Evolutionary conservation across 768 basidiomycete genomes (phyloP), one percentile per base, ranked within the genome.

Genomic region (Boletus speciosus): DNA sequence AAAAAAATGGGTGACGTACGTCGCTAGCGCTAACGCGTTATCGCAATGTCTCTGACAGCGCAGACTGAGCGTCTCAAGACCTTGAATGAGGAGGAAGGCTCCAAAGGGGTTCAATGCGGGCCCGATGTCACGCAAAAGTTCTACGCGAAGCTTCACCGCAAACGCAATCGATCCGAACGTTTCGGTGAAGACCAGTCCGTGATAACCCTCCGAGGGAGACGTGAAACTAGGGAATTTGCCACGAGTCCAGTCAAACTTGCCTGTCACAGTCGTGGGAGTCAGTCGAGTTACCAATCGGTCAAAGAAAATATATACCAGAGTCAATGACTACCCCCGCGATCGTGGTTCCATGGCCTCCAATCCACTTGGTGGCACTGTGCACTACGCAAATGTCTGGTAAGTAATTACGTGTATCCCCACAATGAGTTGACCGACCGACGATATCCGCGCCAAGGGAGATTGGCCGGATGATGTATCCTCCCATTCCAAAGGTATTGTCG

Each of bases 321-420:
- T 87, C 85, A 25, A 88, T 59, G 29, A 86, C 69, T 15, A 85
- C 80, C 37, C 86, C 86, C 0, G 75, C 84, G 48, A 87, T 80
- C 7, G 82, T 84, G 9, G 82, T 85, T n/a, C 86, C 84, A 47
- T 84, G 82, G 0, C 83, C 82, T 1, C 82, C 76, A 6, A 86
- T 81, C 85, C 85, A 86, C 62, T 87, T 85, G 0, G 83, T 85
- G 3, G 81, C 81, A 31, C 78, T 80, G 60, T 82, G 78, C 0
- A 81, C 80, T 78, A 21, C 14, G 2, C 25, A 40, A 7, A 47
- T 35, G 47, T 54, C 45, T 48, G 21, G 19, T 5, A 38, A 23
- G 43, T 15, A 5, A 10, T 27, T 6, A 27, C 25, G 35, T 9
- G 37, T n/a, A 15, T 21, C 1, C 35, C 6, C 7, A 12, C 11